These are phyloP conservation scores for Harringtonia aguacate DNA, from an alignment of 2,329 filamentous ascomycete genomes.

Conservation along the genomic window DNA sequence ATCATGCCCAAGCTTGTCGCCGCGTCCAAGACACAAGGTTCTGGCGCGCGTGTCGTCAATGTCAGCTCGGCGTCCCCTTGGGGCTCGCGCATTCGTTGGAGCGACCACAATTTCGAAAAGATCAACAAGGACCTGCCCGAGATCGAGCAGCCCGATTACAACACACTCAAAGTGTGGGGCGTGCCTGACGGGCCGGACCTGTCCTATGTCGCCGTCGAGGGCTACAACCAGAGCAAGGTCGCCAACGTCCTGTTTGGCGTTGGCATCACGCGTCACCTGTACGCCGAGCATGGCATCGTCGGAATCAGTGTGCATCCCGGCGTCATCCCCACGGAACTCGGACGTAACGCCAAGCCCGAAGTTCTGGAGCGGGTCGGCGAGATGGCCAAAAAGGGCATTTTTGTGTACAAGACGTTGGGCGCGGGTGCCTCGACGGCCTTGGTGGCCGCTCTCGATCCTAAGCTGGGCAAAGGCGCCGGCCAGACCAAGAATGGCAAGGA, in stretches of 20 bases:
- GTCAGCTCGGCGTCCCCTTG: constrained; percentile 22
- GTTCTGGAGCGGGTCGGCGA: not conserved
- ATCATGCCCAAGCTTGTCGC: constrained; percentile 30
- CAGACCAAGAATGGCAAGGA: not conserved
- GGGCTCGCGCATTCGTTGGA: constrained; percentile 24
- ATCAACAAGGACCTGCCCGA: constrained; percentile 25
- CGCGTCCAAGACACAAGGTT: constrained; percentile 12
- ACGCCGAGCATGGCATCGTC: constrained; percentile 26
- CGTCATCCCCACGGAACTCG: constrained; percentile 5
- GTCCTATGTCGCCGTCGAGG: constrained; percentile 23
- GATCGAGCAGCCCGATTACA: constrained; percentile 10
- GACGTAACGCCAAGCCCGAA: not conserved
- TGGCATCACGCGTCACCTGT: constrained; percentile 25
- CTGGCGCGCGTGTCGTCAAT: constrained; percentile 27
- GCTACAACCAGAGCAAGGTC: constrained; percentile 40
- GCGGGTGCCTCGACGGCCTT: constrained; percentile 29
- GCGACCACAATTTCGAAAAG: constrained; percentile 27
- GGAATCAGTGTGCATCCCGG: constrained; percentile 6
- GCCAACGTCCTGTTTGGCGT: constrained; percentile 36
- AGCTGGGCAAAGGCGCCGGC: constrained; percentile 24
- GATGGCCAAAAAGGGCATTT: not conserved
- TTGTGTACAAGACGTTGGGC: constrained; percentile 13
- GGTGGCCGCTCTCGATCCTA: constrained; percentile 24
- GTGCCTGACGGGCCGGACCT: constrained; percentile 23
- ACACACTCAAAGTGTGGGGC: constrained; percentile 13